These are phyloP conservation scores for Aspergillus arachidicola DNA, from an alignment of 2,329 filamentous ascomycete species.

Conservation along the genomic window DNA sequence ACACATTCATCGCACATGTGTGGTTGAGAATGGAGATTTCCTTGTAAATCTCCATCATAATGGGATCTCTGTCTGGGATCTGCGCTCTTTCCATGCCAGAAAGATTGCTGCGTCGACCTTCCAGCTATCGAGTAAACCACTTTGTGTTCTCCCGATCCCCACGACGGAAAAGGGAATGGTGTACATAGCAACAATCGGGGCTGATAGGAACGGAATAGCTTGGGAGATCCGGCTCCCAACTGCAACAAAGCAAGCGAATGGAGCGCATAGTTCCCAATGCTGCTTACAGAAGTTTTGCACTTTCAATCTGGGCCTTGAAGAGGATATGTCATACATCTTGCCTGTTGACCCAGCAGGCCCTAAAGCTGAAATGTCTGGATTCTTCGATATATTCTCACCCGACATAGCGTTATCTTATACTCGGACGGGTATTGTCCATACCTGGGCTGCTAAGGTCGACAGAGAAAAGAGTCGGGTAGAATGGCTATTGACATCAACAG, in stretches of 20 bases:
- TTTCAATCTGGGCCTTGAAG: conserved; percentile 65
- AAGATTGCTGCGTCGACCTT: conserved; percentile 64
- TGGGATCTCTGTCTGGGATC: conserved; percentile 78
- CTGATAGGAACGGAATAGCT: conserved; percentile 74
- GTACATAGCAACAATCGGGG: conserved; percentile 81
- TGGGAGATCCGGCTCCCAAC: conserved; percentile 73
- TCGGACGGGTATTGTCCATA: conserved; percentile 70
- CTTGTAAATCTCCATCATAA: conserved; percentile 77
- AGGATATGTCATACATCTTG: conserved; percentile 63
- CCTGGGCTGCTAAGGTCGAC: conserved; percentile 81
- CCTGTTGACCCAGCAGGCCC: conserved; percentile 86
- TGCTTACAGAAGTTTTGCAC: conserved; percentile 68
- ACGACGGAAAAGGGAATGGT: conserved; percentile 58
- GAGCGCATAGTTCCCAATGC: conserved; percentile 37
- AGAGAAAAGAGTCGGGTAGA: conserved; percentile 63
- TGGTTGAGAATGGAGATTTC: conserved; percentile 76
- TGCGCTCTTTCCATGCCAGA: conserved; percentile 60
- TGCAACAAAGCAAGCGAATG: conserved; percentile 27
- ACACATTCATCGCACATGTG: conserved; percentile 77
- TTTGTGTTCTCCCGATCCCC: conserved; percentile 76
- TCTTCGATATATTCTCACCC: conserved; percentile 81
- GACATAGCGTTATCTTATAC: conserved; percentile 88
- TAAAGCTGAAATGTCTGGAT: conserved; percentile 70
- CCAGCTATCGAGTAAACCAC: conserved; percentile 66
- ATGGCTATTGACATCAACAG: conserved; percentile 79